Evolutionary conservation across 805 yeast genomes (phyloP).

Genomic region (Candida rishiriensis): DNA sequence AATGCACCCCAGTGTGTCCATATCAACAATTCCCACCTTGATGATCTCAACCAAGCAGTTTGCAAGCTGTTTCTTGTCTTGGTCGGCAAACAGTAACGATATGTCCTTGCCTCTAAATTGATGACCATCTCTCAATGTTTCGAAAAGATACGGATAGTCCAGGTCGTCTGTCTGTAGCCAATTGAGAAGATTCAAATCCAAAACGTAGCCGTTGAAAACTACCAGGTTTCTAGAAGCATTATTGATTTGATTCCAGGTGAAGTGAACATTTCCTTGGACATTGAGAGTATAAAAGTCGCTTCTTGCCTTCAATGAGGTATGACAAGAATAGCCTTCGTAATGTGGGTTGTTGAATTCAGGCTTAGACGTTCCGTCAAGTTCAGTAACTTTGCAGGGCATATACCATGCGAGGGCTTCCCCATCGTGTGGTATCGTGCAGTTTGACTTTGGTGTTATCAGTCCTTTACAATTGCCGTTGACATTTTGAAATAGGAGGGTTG

Average conservation of each 20-base stretch:
- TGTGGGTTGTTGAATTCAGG: constrained; percentile 61
- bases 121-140: constrained; percentile 50
- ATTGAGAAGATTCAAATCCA: constrained; percentile 71
- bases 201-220: constrained; percentile 84
- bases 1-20: constrained; percentile 89
- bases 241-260: constrained; percentile 83
- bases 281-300: constrained; percentile 55
- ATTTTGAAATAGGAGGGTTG: constrained; percentile 80
- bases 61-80: constrained; percentile 66
- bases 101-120: constrained; percentile 74
- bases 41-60: constrained; percentile 80
- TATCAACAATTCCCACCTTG: constrained; percentile 79
- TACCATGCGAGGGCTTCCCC: constrained; percentile 81
- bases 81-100: constrained; percentile 62
- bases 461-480: constrained; percentile 88
- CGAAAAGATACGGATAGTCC: constrained; percentile 68
- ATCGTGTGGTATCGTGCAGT: constrained; percentile 66
- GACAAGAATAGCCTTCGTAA: constrained; percentile 89
- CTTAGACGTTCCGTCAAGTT: constrained; percentile 64
- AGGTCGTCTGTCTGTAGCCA: constrained; percentile 73
- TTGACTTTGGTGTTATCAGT: constrained; percentile 63
- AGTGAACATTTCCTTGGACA: constrained; percentile 71
- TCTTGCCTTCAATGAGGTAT: constrained; percentile 70
- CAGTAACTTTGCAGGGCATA: constrained; percentile 80
- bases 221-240: constrained; percentile 70